Base-by-base conservation (phyloP, 805 yeast species). In the Spathaspora girioi region DNA sequence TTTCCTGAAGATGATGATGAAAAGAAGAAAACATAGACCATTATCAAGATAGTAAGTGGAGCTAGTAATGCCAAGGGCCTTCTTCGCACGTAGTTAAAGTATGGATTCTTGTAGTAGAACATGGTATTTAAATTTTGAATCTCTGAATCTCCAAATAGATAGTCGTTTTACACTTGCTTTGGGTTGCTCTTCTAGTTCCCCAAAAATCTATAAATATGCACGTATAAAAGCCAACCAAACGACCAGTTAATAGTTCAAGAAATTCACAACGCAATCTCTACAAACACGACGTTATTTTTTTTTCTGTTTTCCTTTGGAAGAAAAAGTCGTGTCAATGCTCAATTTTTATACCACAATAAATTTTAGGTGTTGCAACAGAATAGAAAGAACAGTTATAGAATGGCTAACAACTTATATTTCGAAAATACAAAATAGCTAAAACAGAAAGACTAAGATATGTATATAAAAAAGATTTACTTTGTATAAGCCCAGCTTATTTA, bases 31-130 rank as follows among this genome's bases (percentile, higher is more conserved):
- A 77, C 63, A 59, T 77, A 81, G 35, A 76, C 60, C 11, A 79
- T 54, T 14, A 78, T 53, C 23, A 82, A 47, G 12, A 76, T 56
- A 11, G 79, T 58, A 29, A 81, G 51, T 5, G 84, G 84, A 9
- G 74, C 80, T 32, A 82, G 47, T 15, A 74, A 59, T 42, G 74
- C 66, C 45, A 76, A 59, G 12, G 87, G 87, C 54, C 70, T 82
- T 71, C 84, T 82, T 78, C 86, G 84, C 73, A 82, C 74, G 58
- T 76, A 79, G 54, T 83, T 79, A 5, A 80, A 49, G 23, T 75
- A 56, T 3, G 70, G 69, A 45, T 62, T 66, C 58, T 63, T 64
- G 42, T 51, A 49, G 31, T 51, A 42, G 18, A 51, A 45, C 54
- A 51, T 51, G 29, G 19, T 43, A 19, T 18, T 40, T n/a, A n/a